phyloP scores from a whole-genome alignment of 371 early-diverging fungal genomes.

The Mortierella sp. region DNA sequence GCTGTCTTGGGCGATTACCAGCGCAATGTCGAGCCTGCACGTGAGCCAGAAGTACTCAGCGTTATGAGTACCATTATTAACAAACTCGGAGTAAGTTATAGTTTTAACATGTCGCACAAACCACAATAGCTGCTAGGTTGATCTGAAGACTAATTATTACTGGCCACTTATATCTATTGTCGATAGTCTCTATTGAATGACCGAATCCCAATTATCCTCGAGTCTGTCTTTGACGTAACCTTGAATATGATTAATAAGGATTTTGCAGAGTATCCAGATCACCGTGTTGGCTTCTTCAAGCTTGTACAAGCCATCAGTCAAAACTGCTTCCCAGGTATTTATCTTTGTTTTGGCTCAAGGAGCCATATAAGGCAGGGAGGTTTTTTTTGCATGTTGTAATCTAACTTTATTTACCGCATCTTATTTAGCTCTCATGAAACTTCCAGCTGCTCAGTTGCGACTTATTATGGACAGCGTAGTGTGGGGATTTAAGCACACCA shows the following conservation, averaged over 20 bases:
- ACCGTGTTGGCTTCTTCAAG: constrained; percentile 94
- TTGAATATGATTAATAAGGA: constrained; percentile 98
- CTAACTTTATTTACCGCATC: neutral
- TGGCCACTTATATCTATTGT: constrained; percentile 3
- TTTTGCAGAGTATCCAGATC: constrained; percentile 97
- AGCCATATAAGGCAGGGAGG: neutral
- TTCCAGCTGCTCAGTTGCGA: constrained; percentile 89
- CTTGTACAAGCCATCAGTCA: constrained; percentile 89
- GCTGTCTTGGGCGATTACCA: constrained; percentile 92
- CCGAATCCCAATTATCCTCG: constrained; percentile 86
- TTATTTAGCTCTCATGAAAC: constrained; percentile 77
- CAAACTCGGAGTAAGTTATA: constrained; percentile 75
- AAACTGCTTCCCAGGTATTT: constrained; percentile 78
- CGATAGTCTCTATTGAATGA: constrained; percentile 79
- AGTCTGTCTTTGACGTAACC: constrained; percentile 95
- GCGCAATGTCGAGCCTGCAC: constrained; percentile 85
- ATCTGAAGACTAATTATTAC: neutral
- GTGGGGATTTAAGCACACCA: constrained; percentile 99
- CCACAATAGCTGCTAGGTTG: neutral
- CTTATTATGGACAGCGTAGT: constrained; percentile 92
- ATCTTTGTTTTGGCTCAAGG: neutral
- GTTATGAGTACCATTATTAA: constrained; percentile 88
- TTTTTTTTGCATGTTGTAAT: neutral
- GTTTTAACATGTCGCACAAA: neutral
- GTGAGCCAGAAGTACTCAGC: constrained; percentile 95